Conservation (phyloP, 2,329 filamentous ascomycete genomes). For the Pseudopyrenochaeta lycopersici region DNA sequence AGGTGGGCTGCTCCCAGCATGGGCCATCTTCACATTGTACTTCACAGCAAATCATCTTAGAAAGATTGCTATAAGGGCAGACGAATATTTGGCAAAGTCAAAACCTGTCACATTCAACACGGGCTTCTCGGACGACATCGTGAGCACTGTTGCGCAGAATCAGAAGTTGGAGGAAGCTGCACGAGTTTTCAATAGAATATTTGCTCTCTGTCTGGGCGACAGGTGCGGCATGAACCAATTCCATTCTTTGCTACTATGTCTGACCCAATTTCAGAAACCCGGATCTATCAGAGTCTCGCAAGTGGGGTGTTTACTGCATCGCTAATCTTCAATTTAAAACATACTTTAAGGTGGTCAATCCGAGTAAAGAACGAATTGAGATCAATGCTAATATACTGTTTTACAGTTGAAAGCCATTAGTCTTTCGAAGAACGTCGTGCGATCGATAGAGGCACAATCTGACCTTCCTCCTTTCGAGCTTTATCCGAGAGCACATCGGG, state of each 20-base stretch:
- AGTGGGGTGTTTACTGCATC: constrained; percentile 97
- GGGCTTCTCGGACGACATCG: constrained; percentile 81
- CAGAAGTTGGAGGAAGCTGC: constrained; percentile 91
- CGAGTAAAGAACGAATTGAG: background rate
- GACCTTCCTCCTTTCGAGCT: constrained; percentile 82
- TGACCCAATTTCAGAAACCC: constrained; percentile 67
- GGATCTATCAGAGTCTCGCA: constrained; percentile 81
- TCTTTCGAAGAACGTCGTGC: constrained; percentile 89
- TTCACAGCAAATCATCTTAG: constrained; percentile 85
- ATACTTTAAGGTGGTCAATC: constrained; percentile 76
- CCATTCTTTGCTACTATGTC: constrained; percentile 17
- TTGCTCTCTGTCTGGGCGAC: constrained; percentile 88
- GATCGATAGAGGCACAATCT: constrained; percentile 76
- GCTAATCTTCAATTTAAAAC: constrained; percentile 98
- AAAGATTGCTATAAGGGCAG: constrained; percentile 88
- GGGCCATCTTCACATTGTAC: constrained; percentile 93
- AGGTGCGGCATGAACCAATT: constrained; percentile 63
- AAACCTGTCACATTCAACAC: constrained; percentile 58
- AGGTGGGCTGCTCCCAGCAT: constrained; percentile 78
- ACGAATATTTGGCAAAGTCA: constrained; percentile 69
- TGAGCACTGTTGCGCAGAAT: constrained; percentile 70
- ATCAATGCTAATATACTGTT: constrained; percentile 6
- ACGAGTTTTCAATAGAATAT: constrained; percentile 88
- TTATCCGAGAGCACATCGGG: constrained; percentile 89
- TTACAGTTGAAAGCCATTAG: constrained; percentile 78